These are phyloP conservation scores for Syzygium aromaticum DNA, from an alignment of 345 rosid genomes.

Conservation along the genomic window DNA sequence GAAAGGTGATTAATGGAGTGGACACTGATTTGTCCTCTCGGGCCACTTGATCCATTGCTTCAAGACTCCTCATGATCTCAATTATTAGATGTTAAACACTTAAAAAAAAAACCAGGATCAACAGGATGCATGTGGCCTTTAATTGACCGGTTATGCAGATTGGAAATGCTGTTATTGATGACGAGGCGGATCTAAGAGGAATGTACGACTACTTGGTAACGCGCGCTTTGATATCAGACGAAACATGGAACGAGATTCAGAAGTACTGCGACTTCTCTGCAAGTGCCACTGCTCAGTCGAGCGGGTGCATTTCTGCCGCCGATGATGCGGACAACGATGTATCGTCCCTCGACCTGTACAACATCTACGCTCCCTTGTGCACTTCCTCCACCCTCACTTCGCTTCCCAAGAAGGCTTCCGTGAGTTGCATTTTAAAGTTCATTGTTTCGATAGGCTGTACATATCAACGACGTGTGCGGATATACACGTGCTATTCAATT, in stretches of 20 bases:
- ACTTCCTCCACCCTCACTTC: conserved; percentile 33
- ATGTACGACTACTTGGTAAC: conserved; percentile 55
- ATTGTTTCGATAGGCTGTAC: background rate
- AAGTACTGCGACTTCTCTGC: conserved; percentile 45
- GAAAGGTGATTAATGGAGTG: background rate
- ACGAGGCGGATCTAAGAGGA: conserved; percentile 55
- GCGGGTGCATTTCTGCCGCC: conserved; percentile 26
- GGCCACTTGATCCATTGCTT: background rate
- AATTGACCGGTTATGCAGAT: conserved; percentile 27
- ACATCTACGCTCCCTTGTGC: conserved; percentile 76
- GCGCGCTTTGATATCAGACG: conserved; percentile 59
- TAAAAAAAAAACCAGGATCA: background rate
- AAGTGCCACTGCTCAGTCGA: conserved; percentile 10
- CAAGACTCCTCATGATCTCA: background rate
- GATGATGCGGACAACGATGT: conserved; percentile 8
- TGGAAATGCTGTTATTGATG: conserved; percentile 80
- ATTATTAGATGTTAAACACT: background rate
- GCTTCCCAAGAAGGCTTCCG: conserved; percentile 32
- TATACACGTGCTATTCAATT: background rate
- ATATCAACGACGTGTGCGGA: background rate
- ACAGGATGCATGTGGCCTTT: background rate
- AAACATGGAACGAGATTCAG: conserved; percentile 10
- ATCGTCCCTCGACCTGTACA: conserved; percentile 39
- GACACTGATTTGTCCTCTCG: background rate
- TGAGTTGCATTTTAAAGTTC: background rate